Percentiles rank a stretch among this genome's conserved stretches.
Conservation (phyloP, 106 monocot genomes). For the Vanilla planifolia region DNA sequence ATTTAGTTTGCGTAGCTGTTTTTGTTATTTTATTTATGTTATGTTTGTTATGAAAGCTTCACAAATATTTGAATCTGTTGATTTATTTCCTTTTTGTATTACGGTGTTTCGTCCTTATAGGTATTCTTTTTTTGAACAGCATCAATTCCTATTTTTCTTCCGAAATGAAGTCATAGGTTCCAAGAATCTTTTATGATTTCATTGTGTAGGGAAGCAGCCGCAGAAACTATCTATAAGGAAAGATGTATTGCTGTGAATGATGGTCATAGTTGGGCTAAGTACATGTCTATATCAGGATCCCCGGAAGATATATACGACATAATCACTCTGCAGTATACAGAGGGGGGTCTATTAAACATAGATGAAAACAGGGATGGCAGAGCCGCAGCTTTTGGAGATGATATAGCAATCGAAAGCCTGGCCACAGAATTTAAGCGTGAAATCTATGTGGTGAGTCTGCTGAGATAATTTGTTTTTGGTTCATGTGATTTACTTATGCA, state of each 20-base stretch:
- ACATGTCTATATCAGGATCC: constrained; percentile 88
- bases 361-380: constrained; percentile 80
- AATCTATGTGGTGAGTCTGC: constrained; percentile 72
- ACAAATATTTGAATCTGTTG: too few relatives aligned
- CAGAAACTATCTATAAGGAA: constrained; percentile 81
- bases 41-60: too few relatives aligned
- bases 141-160: background rate
- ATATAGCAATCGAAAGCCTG: constrained; percentile 82
- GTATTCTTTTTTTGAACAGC: background rate
- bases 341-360: constrained; percentile 73
- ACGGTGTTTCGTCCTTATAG: background rate
- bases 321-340: constrained; percentile 82
- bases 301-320: constrained; percentile 73
- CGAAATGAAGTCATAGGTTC: background rate
- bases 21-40: too few relatives aligned
- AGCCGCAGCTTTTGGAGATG: constrained; percentile 95
- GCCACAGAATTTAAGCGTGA: constrained; percentile 84
- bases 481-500: too few relatives aligned
- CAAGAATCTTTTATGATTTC: background rate
- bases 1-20: too few relatives aligned
- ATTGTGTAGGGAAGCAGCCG: constrained; percentile 57
- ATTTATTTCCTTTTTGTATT: background rate
- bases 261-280: constrained; percentile 82
- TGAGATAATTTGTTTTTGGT: too few relatives aligned
- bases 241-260: constrained; percentile 64